These are phyloP conservation scores for Crataegus laevigata DNA, from an alignment of 306 rosid genomes.

Conservation along the genomic window DNA sequence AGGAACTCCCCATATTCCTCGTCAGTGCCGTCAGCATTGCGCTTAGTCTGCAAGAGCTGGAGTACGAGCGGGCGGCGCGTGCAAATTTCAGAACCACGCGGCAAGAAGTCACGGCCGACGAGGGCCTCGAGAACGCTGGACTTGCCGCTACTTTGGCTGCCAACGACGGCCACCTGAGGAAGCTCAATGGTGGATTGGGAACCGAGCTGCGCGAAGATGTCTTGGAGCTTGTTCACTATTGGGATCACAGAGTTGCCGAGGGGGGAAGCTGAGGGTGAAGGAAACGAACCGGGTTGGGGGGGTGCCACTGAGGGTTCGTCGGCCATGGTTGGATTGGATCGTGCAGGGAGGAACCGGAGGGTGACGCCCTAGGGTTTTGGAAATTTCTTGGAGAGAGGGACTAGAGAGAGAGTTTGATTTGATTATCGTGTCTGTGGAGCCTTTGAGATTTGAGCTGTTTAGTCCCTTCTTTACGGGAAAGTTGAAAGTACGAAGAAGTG, in stretches of 20 bases:
- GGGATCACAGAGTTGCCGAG: slow-evolving; percentile 86
- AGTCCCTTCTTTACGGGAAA: neutral
- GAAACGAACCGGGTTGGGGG: slow-evolving; percentile 23
- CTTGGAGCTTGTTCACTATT: slow-evolving; percentile 85
- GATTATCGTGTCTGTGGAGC: neutral
- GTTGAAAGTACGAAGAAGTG: neutral
- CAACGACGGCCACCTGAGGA: slow-evolving; percentile 96
- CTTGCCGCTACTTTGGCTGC: slow-evolving; percentile 99
- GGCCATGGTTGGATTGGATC: slow-evolving; percentile 55
- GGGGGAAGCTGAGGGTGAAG: slow-evolving; percentile 41
- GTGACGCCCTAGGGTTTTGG: slow-evolving; percentile 40
- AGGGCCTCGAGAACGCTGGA: slow-evolving; percentile 96
- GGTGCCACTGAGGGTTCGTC: slow-evolving; percentile 42
- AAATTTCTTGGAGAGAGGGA: slow-evolving; percentile 5
- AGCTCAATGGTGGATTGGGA: slow-evolving; percentile 90
- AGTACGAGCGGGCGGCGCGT: slow-evolving; percentile 91
- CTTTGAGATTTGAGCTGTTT: neutral
- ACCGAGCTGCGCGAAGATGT: slow-evolving; percentile 84
- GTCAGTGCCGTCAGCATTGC: slow-evolving; percentile 45
- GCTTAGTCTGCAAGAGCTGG: slow-evolving; percentile 78
- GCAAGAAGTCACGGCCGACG: slow-evolving; percentile 93
- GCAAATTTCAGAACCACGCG: slow-evolving; percentile 88
- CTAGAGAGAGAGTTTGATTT: neutral
- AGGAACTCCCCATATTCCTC: slow-evolving; percentile 98
- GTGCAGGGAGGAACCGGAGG: slow-evolving; percentile 4